Conservation (phyloP, 352 stramenopile genomes). For the Globisporangium middletonii region DNA sequence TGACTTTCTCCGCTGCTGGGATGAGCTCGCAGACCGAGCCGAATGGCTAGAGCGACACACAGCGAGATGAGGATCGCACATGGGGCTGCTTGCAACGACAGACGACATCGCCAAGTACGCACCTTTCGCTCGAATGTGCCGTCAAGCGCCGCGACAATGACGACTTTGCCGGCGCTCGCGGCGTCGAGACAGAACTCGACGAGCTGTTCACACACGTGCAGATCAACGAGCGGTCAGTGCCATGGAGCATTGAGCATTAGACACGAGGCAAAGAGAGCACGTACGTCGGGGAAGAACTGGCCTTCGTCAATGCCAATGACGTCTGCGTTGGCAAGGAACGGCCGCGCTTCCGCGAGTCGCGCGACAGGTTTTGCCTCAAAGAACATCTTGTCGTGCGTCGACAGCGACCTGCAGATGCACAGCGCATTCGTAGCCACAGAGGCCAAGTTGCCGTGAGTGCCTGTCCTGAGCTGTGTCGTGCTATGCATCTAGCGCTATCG, state of each 20-base stretch:
- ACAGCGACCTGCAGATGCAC: constrained; percentile 37
- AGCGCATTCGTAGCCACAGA: not conserved
- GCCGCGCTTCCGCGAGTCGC: constrained; percentile 43
- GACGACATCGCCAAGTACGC: not conserved
- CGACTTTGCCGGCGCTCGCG: constrained; percentile 64
- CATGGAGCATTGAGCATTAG: not conserved
- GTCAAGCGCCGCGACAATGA: constrained; percentile 72
- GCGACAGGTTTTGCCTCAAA: constrained; percentile 61
- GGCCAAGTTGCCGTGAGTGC: not conserved
- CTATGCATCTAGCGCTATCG: not conserved
- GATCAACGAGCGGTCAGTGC: not conserved
- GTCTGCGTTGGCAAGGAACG: constrained; percentile 58
- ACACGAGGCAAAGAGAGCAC: constrained; percentile 1
- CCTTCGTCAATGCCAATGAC: constrained; percentile 86
- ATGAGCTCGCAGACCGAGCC: constrained; percentile 67
- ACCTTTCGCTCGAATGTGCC: constrained; percentile 77
- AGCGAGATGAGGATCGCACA: constrained; percentile 1
- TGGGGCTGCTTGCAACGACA: not conserved
- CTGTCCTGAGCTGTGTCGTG: too few relatives aligned
- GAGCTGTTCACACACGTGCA: constrained; percentile 25
- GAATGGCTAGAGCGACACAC: constrained; percentile 41
- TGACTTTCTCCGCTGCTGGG: constrained; percentile 65
- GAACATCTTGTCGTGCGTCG: constrained; percentile 73
- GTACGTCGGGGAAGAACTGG: constrained; percentile 81
- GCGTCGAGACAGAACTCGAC: constrained; percentile 71